A percentile compares a stretch with the other conserved stretches of the same genome.
Conservation (phyloP, 129 eudicot species). For the Pseudognaphalium luteoalbum region DNA sequence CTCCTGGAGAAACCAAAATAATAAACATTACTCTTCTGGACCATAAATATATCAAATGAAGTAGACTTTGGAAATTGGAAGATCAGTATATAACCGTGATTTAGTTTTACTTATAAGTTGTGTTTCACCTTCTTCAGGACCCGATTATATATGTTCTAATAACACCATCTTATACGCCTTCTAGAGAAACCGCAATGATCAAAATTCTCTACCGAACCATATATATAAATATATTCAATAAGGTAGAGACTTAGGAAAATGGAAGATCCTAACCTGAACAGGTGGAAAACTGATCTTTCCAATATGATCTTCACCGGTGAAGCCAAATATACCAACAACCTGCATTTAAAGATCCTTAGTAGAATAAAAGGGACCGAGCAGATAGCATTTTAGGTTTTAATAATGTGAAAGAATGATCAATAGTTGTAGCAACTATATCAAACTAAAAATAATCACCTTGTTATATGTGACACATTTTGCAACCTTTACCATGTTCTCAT, state of each 20-base stretch:
- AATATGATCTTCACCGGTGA: constrained; percentile 91
- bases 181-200: too few relatives aligned
- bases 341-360: constrained; percentile 27
- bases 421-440: background rate
- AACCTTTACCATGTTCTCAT: constrained; percentile 87
- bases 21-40: too few relatives aligned
- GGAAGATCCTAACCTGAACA: constrained; percentile 60
- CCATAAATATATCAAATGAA: too few relatives aligned
- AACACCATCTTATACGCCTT: too few relatives aligned
- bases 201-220: too few relatives aligned
- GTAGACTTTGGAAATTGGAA: too few relatives aligned
- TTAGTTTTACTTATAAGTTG: too few relatives aligned
- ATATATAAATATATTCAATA: too few relatives aligned
- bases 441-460: constrained; percentile 46
- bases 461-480: constrained; percentile 86
- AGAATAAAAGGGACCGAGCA: background rate
- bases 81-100: too few relatives aligned
- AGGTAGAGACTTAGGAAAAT: background rate
- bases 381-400: background rate
- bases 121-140: too few relatives aligned
- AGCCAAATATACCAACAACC: constrained; percentile 94
- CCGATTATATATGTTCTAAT: too few relatives aligned
- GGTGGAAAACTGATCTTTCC: constrained; percentile 91
- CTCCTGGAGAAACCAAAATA: too few relatives aligned
- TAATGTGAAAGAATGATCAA: background rate